Base-by-base conservation (phyloP, 176 grass and related monocot genomes). In the Miscanthus lutarioriparius region DNA sequence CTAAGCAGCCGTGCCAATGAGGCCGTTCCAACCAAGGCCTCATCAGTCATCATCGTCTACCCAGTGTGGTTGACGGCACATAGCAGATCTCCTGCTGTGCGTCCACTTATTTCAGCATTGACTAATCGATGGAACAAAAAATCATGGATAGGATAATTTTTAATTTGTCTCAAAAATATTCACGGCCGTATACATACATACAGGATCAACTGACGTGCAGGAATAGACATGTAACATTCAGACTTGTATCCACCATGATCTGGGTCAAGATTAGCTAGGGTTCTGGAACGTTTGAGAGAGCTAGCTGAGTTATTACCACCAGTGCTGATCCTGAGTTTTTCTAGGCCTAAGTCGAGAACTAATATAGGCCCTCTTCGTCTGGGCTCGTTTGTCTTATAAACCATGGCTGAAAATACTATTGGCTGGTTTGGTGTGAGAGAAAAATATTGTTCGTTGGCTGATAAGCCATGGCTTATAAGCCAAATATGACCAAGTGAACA, bases 201-300 rank as follows among this genome's bases (percentile, higher is more conserved):
- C 1, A 40, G 10, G 11, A 62, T 43, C 10, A n/a, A 22, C 51
- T 47, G 86, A 20, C 13, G 66, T 78, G 40, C 33, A 17, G 41
- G 40, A 58, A 70, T 79, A 72, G 86, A 83, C 74, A 12, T 72
- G 61, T 74, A 58, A 67, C 44, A 47, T 47, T 87, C 61, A 65
- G 71, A 49, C 27, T 3, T 7, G 16, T 82, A 36, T 59, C 79
- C 39, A 47, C 72, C 79, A 71, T 62, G 38, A 75, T 39, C n/a
- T 28, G 14, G 17, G 48, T 83, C 26, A 49, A 20, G 66, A 59
- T 72, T 53, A 22, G 10, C 69, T 44, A 27, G 23, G 51, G 65
- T 72, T 83, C 80, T 73, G 74, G 86, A 88, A 88, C 33, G 23
- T 78, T 41, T 77, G n/a, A 41, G 80, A 53, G n/a, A 26, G 33